A percentile compares a stretch with the other conserved stretches of the same genome.
These are phyloP conservation scores for Besnoitia besnoiti DNA, from an alignment of 169 alveolate species.

Conservation along the genomic window DNA sequence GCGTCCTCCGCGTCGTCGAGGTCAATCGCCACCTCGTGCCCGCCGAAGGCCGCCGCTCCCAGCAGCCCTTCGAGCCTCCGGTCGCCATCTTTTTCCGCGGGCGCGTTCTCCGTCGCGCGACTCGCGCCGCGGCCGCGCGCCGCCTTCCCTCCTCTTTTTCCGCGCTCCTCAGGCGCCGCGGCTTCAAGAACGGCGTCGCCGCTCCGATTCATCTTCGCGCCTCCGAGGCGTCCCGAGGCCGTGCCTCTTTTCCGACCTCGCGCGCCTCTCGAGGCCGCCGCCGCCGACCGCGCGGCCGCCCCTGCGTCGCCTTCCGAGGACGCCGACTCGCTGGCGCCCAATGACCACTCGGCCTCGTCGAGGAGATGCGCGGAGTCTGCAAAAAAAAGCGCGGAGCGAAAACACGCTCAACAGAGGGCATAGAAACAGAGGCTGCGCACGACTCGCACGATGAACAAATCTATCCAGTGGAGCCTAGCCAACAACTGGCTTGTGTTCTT, in stretches of 20 bases:
- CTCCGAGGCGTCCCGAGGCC: neutral
- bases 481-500: no score
- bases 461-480: no score
- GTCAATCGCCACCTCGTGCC: no score
- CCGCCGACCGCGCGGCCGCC: neutral
- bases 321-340: neutral
- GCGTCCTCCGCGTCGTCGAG: no score
- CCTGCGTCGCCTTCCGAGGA: neutral
- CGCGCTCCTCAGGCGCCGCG: neutral
- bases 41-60: no score
- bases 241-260: neutral
- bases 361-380: neutral
- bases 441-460: no score
- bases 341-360: neutral
- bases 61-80: no score
- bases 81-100: no score
- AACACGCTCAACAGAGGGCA: no score
- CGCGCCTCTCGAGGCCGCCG: neutral
- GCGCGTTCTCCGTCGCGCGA: neutral
- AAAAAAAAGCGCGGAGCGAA: neutral
- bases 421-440: no score
- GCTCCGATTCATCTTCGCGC: no score
- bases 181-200: no score
- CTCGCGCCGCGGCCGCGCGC: neutral
- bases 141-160: neutral